Conservation (phyloP, 1,284 basidiomycete species). For the Trichosporon ovoides region DNA sequence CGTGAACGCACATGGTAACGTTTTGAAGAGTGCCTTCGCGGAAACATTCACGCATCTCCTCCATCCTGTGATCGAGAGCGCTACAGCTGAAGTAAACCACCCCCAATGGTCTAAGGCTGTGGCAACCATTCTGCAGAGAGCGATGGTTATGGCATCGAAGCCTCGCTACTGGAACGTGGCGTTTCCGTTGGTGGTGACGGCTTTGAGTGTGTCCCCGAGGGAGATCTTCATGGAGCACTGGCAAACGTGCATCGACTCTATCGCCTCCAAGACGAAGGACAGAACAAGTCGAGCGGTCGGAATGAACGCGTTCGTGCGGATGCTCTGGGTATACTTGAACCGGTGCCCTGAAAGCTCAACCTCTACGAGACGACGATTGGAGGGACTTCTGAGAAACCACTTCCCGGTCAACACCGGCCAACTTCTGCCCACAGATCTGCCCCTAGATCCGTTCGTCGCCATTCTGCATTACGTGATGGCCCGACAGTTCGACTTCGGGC, state of each 20-base stretch:
- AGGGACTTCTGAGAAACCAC: conserved; percentile 68
- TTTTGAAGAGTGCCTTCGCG: conserved; percentile 79
- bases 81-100: conserved; percentile 93
- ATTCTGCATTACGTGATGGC: conserved; percentile 78
- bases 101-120: conserved; percentile 91
- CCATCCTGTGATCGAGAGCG: conserved; percentile 88
- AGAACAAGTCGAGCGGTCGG: conserved; percentile 66
- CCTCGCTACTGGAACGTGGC: conserved; percentile 86
- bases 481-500: conserved; percentile 80
- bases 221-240: conserved; percentile 80
- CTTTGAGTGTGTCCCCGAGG: conserved; percentile 80
- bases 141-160: conserved; percentile 79
- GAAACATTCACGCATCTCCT: conserved; percentile 73
- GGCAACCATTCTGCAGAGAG: conserved; percentile 75
- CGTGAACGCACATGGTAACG: conserved; percentile 73
- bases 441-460: conserved; percentile 69
- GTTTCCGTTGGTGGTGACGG: conserved; percentile 77
- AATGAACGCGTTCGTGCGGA: conserved; percentile 74
- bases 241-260: conserved; percentile 64
- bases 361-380: conserved; percentile 70
- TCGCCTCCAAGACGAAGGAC: conserved; percentile 77
- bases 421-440: conserved; percentile 67
- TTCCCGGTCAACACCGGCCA: conserved; percentile 67
- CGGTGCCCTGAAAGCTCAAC: conserved; percentile 81
- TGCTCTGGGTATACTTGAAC: conserved; percentile 92